Evolutionary conservation across 352 stramenopile genomes (phyloP).

Genomic region (Globisporangium irregulare): DNA sequence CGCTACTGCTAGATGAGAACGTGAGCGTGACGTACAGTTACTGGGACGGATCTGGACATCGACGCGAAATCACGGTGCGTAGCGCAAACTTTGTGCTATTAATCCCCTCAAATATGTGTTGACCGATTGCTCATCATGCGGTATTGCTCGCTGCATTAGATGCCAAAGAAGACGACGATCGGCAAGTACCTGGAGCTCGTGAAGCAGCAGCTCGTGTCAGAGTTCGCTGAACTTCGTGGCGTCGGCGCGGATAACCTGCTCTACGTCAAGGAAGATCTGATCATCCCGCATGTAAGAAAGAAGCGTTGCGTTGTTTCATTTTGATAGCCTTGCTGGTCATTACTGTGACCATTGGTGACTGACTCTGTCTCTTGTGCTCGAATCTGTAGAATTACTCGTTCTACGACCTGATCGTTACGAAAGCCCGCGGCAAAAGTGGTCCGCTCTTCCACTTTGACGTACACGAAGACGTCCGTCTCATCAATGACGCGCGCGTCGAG

Average conservation of each 20-base stretch:
- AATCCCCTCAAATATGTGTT: background rate
- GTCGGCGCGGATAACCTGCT: conserved; percentile 93
- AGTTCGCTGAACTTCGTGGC: conserved; percentile 93
- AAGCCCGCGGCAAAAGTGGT: conserved; percentile 96
- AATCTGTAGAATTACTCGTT: conserved; percentile 94
- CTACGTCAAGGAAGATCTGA: conserved; percentile 99
- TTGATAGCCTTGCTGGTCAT: no score
- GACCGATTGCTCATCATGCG: background rate
- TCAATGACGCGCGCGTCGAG: conserved; percentile 94
- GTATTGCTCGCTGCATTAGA: conserved; percentile 22
- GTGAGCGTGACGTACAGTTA: conserved; percentile 98
- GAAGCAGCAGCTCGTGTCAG: conserved; percentile 85
- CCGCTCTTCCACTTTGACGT: conserved; percentile 99
- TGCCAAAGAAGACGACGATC: conserved; percentile 92
- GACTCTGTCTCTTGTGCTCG: conserved; percentile 13
- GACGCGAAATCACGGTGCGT: conserved; percentile 84
- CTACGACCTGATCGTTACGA: conserved; percentile 98
- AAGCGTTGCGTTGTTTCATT: background rate
- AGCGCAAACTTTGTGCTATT: background rate
- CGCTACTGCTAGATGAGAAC: conserved; percentile 58
- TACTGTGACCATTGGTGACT: background rate
- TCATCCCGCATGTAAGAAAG: conserved; percentile 90
- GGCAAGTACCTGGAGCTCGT: conserved; percentile 85
- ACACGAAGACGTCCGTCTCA: conserved; percentile 88
- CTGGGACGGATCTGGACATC: conserved; percentile 97